Conservation (phyloP, 805 yeast species). For the Cyberlindnera maclurae region DNA sequence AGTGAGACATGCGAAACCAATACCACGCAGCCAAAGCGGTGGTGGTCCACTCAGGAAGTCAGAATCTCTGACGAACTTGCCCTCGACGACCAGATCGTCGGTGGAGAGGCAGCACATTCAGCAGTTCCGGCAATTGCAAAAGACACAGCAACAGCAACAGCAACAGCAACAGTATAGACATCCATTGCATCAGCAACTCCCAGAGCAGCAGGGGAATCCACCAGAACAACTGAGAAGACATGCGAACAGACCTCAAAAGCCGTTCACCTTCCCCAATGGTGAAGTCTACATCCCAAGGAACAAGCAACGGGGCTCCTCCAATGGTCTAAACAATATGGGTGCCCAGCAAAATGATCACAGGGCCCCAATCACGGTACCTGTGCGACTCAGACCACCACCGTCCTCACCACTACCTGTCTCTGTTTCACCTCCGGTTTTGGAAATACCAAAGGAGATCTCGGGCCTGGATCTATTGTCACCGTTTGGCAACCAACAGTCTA, state of each 20-base stretch:
- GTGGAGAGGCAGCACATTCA: slow-evolving; percentile 6
- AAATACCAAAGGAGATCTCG: background rate
- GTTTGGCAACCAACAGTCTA: slow-evolving; percentile 6
- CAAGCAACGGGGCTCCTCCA: slow-evolving; percentile 18
- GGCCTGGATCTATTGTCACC: background rate
- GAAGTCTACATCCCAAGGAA: slow-evolving; percentile 24
- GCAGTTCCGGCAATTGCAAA: slow-evolving; percentile 11
- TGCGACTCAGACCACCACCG: background rate
- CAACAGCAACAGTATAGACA: too few relatives aligned
- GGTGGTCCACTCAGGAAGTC: slow-evolving; percentile 2
- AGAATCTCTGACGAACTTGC: slow-evolving; percentile 1
- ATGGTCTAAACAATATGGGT: slow-evolving; percentile 8
- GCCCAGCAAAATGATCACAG: background rate
- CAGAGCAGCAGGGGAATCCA: slow-evolving; percentile 3
- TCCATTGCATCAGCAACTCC: too few relatives aligned
- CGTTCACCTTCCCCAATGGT: slow-evolving; percentile 26
- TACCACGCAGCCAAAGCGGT: background rate
- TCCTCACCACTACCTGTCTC: slow-evolving; percentile 2
- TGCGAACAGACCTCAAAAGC: slow-evolving; percentile 11
- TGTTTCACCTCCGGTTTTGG: slow-evolving; percentile 1
- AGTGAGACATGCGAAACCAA: background rate
- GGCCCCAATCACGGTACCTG: too few relatives aligned
- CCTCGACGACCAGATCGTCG: slow-evolving; percentile 5
- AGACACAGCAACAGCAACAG: slow-evolving; percentile 4
- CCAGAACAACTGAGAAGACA: slow-evolving; percentile 7